Evolutionary conservation across 2,329 filamentous ascomycete genomes (phyloP).

Genomic region (Basipetospora chlamydospora): DNA sequence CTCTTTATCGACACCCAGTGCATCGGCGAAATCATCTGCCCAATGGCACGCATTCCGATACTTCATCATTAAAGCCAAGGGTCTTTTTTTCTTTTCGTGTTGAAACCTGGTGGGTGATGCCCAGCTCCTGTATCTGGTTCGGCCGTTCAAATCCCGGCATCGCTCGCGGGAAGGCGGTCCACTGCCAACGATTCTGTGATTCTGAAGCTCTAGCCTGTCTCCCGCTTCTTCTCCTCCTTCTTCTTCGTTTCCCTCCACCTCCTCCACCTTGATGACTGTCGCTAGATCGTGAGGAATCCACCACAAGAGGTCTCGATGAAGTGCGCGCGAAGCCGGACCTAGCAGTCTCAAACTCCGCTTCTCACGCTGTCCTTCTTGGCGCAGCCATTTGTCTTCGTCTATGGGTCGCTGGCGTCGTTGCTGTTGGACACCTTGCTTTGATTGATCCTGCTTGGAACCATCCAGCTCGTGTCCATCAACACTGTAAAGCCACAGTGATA

Average conservation of each 20-base stretch:
- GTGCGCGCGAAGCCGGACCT: constrained; percentile 3
- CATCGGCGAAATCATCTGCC: neutral
- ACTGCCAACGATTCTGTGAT: neutral
- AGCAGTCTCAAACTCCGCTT: constrained; percentile 9
- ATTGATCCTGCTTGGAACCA: neutral
- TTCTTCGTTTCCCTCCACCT: neutral
- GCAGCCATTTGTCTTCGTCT: constrained; percentile 9
- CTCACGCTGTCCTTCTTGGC: constrained; percentile 5
- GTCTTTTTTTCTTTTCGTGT: no score
- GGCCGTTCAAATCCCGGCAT: neutral
- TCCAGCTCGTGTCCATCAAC: constrained; percentile 6
- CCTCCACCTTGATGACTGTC: constrained; percentile 8
- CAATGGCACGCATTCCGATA: neutral
- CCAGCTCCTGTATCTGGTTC: neutral
- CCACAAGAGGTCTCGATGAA: constrained; percentile 9
- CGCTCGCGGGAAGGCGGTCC: neutral
- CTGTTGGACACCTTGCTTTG: neutral
- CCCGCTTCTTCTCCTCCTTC: neutral
- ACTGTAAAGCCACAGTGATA: constrained; percentile 17
- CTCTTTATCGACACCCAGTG: neutral
- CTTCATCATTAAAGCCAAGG: neutral
- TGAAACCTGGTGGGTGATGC: neutral
- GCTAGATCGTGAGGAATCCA: constrained; percentile 9
- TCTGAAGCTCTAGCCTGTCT: neutral
- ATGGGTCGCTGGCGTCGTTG: neutral